phyloP scores from a whole-genome alignment of 176 grass and related monocot genomes.

The Oryza brachyantha region DNA sequence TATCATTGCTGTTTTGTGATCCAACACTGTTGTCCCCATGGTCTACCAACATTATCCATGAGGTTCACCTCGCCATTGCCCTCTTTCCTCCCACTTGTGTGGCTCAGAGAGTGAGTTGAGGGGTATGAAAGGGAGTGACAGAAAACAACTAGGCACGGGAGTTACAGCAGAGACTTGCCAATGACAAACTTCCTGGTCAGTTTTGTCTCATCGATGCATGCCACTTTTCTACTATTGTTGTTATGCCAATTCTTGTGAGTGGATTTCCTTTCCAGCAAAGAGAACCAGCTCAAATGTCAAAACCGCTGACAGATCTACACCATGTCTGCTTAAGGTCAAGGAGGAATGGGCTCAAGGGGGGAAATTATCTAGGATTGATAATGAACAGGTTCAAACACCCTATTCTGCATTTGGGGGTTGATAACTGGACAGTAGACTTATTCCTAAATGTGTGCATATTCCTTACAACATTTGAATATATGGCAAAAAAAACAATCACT shows the following conservation, averaged over 20 bases:
- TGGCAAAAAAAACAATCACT: neutral
- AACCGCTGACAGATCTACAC: neutral
- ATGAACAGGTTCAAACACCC: no score
- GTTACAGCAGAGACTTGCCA: neutral
- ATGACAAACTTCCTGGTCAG: neutral
- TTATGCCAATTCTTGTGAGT: neutral
- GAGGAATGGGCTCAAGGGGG: no score
- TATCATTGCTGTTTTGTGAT: neutral
- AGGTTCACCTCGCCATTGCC: no score
- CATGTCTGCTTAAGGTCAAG: neutral
- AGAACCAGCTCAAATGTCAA: neutral
- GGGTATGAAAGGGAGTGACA: neutral
- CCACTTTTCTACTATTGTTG: neutral
- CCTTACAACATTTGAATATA: neutral
- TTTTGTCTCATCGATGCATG: neutral
- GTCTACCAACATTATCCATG: no score
- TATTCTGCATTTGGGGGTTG: no score
- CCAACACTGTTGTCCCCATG: no score
- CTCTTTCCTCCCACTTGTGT: neutral
- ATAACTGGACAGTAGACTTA: neutral
- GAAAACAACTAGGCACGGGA: neutral
- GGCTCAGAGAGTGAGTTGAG: neutral
- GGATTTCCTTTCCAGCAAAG: neutral
- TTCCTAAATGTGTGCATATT: neutral
- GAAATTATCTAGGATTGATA: no score